phyloP scores from a whole-genome alignment of 805 yeast species.

The Metschnikowia reukaufii region DNA sequence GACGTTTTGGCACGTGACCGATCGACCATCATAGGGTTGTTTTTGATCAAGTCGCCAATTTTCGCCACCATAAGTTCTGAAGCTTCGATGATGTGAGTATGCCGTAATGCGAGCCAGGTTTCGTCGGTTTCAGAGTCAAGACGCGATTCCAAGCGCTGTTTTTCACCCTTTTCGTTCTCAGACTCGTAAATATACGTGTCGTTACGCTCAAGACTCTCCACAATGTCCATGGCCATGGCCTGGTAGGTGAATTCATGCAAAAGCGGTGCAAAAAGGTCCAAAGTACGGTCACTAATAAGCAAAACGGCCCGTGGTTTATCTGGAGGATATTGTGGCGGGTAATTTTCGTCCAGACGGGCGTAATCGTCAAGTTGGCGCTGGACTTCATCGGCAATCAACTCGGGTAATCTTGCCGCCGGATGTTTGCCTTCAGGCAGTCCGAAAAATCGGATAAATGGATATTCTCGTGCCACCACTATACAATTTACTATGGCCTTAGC shows the following conservation, averaged over 20 bases:
- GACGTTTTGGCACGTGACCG: slow-evolving; percentile 62
- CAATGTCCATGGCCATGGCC: slow-evolving; percentile 84
- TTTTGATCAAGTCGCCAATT: slow-evolving; percentile 63
- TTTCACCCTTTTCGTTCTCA: slow-evolving; percentile 51
- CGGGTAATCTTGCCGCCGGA: slow-evolving; percentile 61
- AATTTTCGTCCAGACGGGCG: slow-evolving; percentile 65
- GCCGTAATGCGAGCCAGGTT: slow-evolving; percentile 71
- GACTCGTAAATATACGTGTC: slow-evolving; percentile 51
- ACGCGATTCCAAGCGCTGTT: slow-evolving; percentile 30
- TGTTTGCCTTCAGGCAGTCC: slow-evolving; percentile 49
- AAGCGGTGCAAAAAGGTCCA: slow-evolving; percentile 81
- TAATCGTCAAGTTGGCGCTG: slow-evolving; percentile 73
- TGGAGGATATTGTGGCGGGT: slow-evolving; percentile 52
- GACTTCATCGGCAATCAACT: slow-evolving; percentile 68
- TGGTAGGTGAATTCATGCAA: slow-evolving; percentile 90
- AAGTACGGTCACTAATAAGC: slow-evolving; percentile 76
- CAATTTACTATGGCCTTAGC: slow-evolving; percentile 68
- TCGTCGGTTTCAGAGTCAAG: slow-evolving; percentile 63
- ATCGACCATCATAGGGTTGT: slow-evolving; percentile 75
- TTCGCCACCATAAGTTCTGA: slow-evolving; percentile 58
- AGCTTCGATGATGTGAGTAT: slow-evolving; percentile 73
- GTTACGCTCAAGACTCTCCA: slow-evolving; percentile 42
- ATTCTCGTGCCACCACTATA: slow-evolving; percentile 81
- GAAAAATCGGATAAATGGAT: slow-evolving; percentile 80
- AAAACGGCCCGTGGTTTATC: slow-evolving; percentile 69